Percentiles rank a stretch among this genome's conserved stretches.
Conservation (phyloP, 73 alveolate genomes). For the Stentor roeselii region DNA sequence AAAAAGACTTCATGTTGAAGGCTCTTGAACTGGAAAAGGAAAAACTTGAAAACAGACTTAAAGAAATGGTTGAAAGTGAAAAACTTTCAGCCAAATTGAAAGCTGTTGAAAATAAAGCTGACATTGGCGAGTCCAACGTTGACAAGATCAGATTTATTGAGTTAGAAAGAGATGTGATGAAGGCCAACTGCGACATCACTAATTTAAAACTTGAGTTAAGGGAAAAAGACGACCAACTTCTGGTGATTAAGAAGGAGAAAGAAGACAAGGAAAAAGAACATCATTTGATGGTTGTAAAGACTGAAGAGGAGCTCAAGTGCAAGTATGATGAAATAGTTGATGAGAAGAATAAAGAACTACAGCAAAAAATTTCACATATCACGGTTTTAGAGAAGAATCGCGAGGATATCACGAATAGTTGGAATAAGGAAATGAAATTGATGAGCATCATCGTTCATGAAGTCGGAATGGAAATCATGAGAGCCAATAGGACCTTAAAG, state of each 20-base stretch:
- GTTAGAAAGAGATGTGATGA: conserved; percentile 21
- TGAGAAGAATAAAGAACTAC: background rate
- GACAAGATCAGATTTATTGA: conserved; percentile 1
- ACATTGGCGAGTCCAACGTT: background rate
- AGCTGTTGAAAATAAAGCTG: background rate
- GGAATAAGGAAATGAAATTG: conserved; percentile 16
- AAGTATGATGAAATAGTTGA: background rate
- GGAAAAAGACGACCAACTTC: conserved; percentile 11
- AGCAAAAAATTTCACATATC: background rate
- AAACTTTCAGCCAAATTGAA: background rate
- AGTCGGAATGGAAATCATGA: conserved; percentile 19
- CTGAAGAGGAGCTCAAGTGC: background rate
- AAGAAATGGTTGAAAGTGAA: background rate
- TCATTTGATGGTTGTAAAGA: background rate
- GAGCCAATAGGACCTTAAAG: conserved; percentile 1
- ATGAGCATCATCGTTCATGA: conserved; percentile 18
- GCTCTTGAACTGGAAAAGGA: conserved; percentile 11
- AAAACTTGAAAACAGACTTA: conserved; percentile 6
- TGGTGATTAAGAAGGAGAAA: background rate
- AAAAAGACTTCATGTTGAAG: background rate
- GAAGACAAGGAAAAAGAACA: background rate
- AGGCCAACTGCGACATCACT: background rate
- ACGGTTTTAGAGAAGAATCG: background rate
- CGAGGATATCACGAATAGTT: background rate
- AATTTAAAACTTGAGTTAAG: background rate